Evolutionary conservation across 1,284 basidiomycete species (phyloP), one percentile per base, ranked within the genome.

Genomic region (Cystobasidium sp.): DNA sequence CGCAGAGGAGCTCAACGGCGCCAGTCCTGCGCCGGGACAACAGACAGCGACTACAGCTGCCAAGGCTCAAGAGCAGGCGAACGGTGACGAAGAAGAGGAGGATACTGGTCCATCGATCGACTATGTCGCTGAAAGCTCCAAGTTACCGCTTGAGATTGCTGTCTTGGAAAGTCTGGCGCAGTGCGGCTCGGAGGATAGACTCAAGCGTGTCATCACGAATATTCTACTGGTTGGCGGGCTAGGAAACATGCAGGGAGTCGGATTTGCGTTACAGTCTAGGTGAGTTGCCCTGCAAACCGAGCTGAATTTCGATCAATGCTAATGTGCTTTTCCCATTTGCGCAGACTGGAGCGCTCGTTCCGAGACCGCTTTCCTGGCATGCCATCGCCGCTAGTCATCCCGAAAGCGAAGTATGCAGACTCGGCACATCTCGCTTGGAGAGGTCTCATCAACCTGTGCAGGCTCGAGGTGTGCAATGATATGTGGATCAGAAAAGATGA

Each of bases 401-500:
- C 94, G 18, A 90, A 93, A 1, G 94, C 94, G 1, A 91, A 94
- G 80, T 93, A 94, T 75, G 89, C 97, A 74, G 94, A 98, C 82
- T 93, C 93, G 6, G 87, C 89, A 47, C 89, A 93, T 63, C 86
- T 98, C 52, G 89, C 89, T 24, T 99, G 96, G 96, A 97, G 97
- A 22, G 96, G 96, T 6, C 93, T 91, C 20, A 89, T 91, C n/a
- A 93, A 97, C 22, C 88, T 98, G 74, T 93, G 90, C 41, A 92
- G 93, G 82, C 90, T 99, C 86, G 96, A 98, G 63, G 88, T 89
- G 1, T 88, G 92, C 69, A 86, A 88, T 62, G 96, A 99, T 79
- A 84, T 97, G 77, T 98, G 96, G 94, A 85, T 98, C 56, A 88
- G 91, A 14, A 84, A 85, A 68, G 85, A 89, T 56, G 96, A 99